Evolutionary conservation across 1,139 yeast species (phyloP).

Genomic region (Scheffersomyces illinoinensis): DNA sequence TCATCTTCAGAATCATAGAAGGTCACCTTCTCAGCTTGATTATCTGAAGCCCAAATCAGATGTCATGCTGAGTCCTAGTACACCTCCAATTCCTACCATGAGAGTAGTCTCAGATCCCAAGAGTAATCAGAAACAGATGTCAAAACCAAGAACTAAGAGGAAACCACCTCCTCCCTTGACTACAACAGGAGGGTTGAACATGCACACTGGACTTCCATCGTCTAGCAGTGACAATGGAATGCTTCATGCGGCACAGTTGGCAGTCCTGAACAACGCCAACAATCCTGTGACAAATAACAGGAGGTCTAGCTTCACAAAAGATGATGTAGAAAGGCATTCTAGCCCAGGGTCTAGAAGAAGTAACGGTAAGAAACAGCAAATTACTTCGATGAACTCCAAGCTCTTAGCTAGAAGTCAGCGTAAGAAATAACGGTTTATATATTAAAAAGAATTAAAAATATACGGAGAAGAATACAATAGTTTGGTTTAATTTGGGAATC

Average conservation of each 20-base stretch:
- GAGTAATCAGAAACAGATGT: constrained; percentile 11
- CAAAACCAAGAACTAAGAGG: constrained; percentile 21
- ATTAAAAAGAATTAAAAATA: neutral
- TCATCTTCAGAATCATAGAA: neutral
- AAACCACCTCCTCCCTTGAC: constrained; percentile 41
- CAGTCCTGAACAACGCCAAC: constrained; percentile 39
- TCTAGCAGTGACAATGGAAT: constrained; percentile 25
- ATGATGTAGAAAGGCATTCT: constrained; percentile 12
- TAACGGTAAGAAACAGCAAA: constrained; percentile 13
- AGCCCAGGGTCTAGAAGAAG: constrained; percentile 5
- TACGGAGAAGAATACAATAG: neutral
- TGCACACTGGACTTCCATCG: constrained; percentile 37
- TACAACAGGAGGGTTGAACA: constrained; percentile 22
- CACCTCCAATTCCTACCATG: constrained; percentile 5
- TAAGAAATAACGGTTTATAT: constrained; percentile 23
- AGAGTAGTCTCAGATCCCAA: neutral
- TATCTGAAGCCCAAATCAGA: neutral
- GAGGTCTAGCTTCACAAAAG: constrained; percentile 42
- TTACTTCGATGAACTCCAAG: constrained; percentile 45
- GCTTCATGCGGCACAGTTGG: constrained; percentile 47
- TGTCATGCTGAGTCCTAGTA: neutral
- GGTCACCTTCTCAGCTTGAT: neutral
- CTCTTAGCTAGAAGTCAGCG: constrained; percentile 45
- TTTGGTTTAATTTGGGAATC: neutral
- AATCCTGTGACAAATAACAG: constrained; percentile 25